These are phyloP conservation scores for Gossypium bickii DNA, from an alignment of 345 rosid genomes.

Conservation along the genomic window DNA sequence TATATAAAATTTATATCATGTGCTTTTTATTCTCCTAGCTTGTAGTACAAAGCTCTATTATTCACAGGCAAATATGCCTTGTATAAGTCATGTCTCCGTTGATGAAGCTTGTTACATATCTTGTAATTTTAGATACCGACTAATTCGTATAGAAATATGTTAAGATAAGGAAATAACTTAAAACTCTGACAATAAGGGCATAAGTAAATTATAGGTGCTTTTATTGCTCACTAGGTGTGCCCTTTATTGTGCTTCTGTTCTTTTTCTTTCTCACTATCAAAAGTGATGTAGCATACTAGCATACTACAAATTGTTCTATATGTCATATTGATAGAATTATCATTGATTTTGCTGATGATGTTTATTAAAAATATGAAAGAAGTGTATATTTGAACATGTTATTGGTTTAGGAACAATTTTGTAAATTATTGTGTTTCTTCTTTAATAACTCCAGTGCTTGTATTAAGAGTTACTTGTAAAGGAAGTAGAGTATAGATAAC, in stretches of 20 bases:
- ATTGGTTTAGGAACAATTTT: background rate
- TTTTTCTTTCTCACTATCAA: background rate
- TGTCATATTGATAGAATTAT: background rate
- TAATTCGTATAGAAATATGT: background rate
- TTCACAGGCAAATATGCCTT: too few species aligned
- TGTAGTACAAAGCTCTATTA: too few species aligned
- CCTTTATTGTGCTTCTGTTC: background rate
- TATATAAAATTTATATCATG: too few species aligned
- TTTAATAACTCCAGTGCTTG: background rate
- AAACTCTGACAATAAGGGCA: background rate
- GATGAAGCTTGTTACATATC: too few species aligned
- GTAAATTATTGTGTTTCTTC: background rate
- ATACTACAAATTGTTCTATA: background rate
- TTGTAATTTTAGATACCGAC: too few species aligned
- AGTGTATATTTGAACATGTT: background rate
- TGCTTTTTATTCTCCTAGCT: background rate
- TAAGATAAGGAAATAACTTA: background rate
- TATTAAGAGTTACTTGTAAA: background rate
- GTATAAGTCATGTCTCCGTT: too few species aligned
- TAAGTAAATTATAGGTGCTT: background rate
- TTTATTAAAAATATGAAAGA: background rate
- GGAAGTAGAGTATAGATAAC: background rate
- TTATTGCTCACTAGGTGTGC: background rate
- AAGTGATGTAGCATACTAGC: background rate
- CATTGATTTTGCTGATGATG: background rate